phyloP scores from a whole-genome alignment of 2,329 filamentous ascomycete species.

The Stachybotrys elegans region DNA sequence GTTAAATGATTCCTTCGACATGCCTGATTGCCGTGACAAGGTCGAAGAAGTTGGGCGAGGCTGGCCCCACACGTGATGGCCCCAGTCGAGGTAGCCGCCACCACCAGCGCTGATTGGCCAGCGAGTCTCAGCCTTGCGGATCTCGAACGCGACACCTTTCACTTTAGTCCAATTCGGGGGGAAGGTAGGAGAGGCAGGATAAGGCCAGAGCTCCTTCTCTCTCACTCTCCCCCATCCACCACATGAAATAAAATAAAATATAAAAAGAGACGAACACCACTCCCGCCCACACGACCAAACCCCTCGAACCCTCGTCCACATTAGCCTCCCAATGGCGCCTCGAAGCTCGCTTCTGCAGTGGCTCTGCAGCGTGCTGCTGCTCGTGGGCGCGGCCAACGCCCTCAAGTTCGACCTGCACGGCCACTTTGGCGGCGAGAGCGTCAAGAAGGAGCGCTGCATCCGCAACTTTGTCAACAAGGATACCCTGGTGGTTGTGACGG shows the following conservation, averaged over 20 bases:
- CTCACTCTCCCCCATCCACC: background rate
- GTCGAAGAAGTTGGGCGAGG: constrained; percentile 16
- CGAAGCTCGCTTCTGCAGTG: constrained; percentile 50
- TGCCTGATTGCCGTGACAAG: background rate
- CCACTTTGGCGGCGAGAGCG: constrained; percentile 40
- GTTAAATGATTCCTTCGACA: background rate
- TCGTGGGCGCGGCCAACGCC: constrained; percentile 54
- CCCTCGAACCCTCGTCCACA: background rate
- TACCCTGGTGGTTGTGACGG: constrained; percentile 92
- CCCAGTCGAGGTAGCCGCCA: background rate
- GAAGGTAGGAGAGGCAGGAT: background rate
- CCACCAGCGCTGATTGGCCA: background rate
- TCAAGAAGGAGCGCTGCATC: constrained; percentile 81
- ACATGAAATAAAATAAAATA: background rate
- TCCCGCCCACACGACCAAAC: background rate
- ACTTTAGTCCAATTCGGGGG: constrained; percentile 17
- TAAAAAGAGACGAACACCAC: background rate
- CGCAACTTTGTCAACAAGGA: constrained; percentile 92
- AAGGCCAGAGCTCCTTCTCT: background rate
- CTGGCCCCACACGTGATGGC: constrained; percentile 24
- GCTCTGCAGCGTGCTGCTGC: constrained; percentile 52
- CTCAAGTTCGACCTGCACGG: constrained; percentile 93
- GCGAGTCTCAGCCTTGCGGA: constrained; percentile 9
- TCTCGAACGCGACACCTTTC: constrained; percentile 25
- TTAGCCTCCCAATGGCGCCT: constrained; percentile 37